Percentiles rank a stretch among this genome's conserved stretches.
phyloP scores from a whole-genome alignment of 768 basidiomycete genomes.

The Trametes cingulata region DNA sequence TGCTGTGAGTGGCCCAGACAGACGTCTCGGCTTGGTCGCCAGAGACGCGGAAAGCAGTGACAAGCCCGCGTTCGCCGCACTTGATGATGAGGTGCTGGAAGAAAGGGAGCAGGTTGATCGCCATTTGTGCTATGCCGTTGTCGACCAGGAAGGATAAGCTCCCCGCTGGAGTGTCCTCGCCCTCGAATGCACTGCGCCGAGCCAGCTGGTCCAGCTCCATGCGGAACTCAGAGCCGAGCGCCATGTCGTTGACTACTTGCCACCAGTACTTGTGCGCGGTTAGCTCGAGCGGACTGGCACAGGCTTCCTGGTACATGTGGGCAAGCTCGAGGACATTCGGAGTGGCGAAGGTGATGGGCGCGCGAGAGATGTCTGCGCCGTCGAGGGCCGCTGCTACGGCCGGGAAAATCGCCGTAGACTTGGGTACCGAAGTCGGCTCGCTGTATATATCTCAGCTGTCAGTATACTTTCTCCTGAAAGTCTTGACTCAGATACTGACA shows the following conservation, averaged over 20 bases:
- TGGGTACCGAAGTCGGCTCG: conserved; percentile 91
- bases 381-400: conserved; percentile 49
- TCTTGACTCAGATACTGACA: conserved; percentile 56
- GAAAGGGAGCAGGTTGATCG: conserved; percentile 79
- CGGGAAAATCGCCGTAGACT: conserved; percentile 70
- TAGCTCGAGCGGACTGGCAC: conserved; percentile 46
- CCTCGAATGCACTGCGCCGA: conserved; percentile 43
- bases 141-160: conserved; percentile 64
- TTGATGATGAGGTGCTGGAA: conserved; percentile 86
- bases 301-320: conserved; percentile 54
- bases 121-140: conserved; percentile 77
- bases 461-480: background rate
- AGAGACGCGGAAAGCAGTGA: conserved; percentile 60
- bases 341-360: conserved; percentile 71
- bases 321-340: conserved; percentile 85
- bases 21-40: conserved; percentile 42
- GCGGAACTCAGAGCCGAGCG: conserved; percentile 67
- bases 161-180: conserved; percentile 35
- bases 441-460: conserved; percentile 37
- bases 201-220: conserved; percentile 64
- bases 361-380: conserved; percentile 24
- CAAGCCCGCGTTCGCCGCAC: conserved; percentile 69
- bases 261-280: conserved; percentile 64
- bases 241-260: conserved; percentile 60
- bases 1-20: conserved; percentile 53